Percentiles rank a stretch among this genome's conserved stretches.
These are phyloP conservation scores for Lentinula guzmanii DNA, from an alignment of 768 basidiomycete species.

Conservation along the genomic window DNA sequence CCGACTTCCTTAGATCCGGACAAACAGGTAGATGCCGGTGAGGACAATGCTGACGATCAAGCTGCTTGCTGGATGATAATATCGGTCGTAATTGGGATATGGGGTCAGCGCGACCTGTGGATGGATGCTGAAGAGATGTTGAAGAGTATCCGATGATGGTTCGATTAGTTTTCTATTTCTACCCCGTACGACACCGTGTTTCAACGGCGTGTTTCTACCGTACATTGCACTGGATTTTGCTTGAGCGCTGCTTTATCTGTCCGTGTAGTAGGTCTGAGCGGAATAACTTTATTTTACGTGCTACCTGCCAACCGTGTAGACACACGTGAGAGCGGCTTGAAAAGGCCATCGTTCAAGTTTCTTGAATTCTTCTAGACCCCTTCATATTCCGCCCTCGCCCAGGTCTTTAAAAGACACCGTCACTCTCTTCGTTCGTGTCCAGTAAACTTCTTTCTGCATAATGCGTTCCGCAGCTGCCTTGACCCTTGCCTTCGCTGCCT, in stretches of 20 bases:
- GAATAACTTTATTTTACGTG: neutral
- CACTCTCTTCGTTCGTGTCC: neutral
- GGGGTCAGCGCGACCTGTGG: slow-evolving; percentile 83
- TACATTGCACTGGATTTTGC: neutral
- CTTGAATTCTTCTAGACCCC: neutral
- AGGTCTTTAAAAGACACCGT: slow-evolving; percentile 9
- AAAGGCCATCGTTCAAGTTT: neutral
- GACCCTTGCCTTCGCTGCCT: slow-evolving; percentile 45
- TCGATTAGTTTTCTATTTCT: neutral
- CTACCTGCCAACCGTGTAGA: no score
- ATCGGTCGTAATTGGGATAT: slow-evolving; percentile 54
- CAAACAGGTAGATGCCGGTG: neutral
- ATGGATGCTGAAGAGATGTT: slow-evolving; percentile 61
- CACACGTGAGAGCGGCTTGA: neutral
- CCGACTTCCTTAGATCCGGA: neutral
- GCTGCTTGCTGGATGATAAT: slow-evolving; percentile 75
- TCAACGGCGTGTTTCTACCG: neutral
- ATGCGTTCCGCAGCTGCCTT: slow-evolving; percentile 41
- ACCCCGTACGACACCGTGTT: neutral
- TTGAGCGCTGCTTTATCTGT: neutral
- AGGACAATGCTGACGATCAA: slow-evolving; percentile 21
- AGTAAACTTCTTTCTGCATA: slow-evolving; percentile 4
- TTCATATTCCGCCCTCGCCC: neutral
- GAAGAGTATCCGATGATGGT: slow-evolving; percentile 11
- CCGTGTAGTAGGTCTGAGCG: neutral